Percentiles rank a stretch among this genome's conserved stretches.
Evolutionary conservation across 495 filamentous ascomycete genomes (phyloP).

Genomic region (Neurospora intermedia): DNA sequence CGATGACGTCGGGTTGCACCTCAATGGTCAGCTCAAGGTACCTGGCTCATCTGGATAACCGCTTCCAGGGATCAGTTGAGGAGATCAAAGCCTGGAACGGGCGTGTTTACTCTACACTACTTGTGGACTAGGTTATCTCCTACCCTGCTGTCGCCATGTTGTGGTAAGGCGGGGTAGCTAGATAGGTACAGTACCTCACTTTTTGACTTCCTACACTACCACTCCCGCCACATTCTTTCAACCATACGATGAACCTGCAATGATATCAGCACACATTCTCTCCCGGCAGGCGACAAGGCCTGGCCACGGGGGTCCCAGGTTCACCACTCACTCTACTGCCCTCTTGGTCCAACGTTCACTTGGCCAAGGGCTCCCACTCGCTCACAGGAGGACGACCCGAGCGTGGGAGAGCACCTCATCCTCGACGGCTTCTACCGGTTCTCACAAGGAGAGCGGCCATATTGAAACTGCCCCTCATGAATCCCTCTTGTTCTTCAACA

Average conservation of each 20-base stretch:
- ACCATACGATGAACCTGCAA: conserved; percentile 4
- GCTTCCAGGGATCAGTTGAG: background rate
- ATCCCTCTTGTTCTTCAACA: background rate
- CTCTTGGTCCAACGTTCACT: background rate
- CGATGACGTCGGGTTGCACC: background rate
- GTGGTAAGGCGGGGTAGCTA: background rate
- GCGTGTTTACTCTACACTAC: background rate
- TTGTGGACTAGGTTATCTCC: background rate
- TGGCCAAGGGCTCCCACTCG: background rate
- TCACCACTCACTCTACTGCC: background rate
- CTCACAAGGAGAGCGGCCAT: background rate
- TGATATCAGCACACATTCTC: conserved; percentile 15
- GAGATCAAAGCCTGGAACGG: background rate
- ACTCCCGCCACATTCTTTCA: background rate
- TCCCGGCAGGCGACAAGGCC: conserved; percentile 7
- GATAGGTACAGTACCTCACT: background rate
- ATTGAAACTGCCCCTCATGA: background rate
- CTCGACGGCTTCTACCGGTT: background rate
- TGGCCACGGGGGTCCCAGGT: background rate
- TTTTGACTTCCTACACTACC: background rate
- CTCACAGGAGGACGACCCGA: background rate
- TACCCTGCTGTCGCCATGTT: background rate
- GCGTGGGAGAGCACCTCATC: background rate
- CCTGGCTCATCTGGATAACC: background rate
- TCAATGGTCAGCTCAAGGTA: background rate